Evolutionary conservation across 352 stramenopile genomes (phyloP).

Genomic region (Phytophthora melonis): DNA sequence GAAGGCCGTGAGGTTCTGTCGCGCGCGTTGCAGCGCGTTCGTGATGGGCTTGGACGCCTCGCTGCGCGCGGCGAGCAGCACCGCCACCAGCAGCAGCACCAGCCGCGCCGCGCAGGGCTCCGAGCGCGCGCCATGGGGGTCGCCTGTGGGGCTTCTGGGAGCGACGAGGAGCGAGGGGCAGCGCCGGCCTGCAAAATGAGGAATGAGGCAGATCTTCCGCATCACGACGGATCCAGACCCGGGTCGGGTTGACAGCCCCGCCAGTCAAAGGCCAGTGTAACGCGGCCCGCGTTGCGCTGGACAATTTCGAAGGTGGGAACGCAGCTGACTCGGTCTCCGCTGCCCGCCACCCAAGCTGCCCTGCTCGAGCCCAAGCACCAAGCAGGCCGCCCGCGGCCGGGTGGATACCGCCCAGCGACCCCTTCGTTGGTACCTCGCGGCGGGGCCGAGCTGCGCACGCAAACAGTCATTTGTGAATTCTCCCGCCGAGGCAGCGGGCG

Average conservation of each 20-base stretch:
- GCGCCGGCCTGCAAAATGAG: conserved; percentile 44
- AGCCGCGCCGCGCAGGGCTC: background rate
- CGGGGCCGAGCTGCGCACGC: background rate
- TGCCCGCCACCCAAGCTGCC: background rate
- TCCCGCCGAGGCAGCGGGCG: conserved; percentile 3
- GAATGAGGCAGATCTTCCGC: conserved; percentile 55
- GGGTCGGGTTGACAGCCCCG: conserved; percentile 12
- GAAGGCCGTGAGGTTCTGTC: conserved; percentile 54
- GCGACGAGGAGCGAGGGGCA: conserved; percentile 3
- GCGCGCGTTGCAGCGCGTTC: conserved; percentile 30
- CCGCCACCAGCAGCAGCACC: conserved; percentile 22
- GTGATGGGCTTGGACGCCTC: conserved; percentile 40
- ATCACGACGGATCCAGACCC: conserved; percentile 23
- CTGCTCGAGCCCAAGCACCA: conserved; percentile 24
- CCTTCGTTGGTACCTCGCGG: conserved; percentile 31
- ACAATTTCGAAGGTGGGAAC: conserved; percentile 39
- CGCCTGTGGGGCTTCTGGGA: conserved; percentile 15
- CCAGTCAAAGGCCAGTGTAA: conserved; percentile 11
- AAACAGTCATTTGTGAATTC: conserved; percentile 31
- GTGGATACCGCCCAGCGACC: conserved; percentile 19
- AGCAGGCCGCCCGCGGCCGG: background rate
- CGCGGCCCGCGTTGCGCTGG: conserved; percentile 13
- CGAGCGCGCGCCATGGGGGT: conserved; percentile 21
- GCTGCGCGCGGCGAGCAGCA: conserved; percentile 14
- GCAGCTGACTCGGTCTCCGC: conserved; percentile 18